phyloP scores from a whole-genome alignment of 805 yeast species.

The Wickerhamia fluorescens region DNA sequence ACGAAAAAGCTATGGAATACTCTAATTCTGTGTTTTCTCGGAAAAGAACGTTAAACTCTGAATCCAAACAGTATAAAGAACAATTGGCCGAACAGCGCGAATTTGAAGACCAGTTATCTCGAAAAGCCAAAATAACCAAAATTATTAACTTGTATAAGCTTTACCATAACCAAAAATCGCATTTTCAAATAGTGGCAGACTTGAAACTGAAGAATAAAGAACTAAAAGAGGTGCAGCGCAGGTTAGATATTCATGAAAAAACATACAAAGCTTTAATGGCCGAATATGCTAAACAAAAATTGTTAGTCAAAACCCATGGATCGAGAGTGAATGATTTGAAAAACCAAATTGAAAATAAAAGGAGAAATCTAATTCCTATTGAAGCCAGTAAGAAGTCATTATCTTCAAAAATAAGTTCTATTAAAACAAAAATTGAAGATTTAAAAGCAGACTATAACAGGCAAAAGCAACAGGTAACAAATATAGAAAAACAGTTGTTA shows the following conservation, averaged over 20 bases:
- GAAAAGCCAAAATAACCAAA: slow-evolving; percentile 41
- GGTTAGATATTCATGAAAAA: slow-evolving; percentile 20
- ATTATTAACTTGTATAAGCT: slow-evolving; percentile 55
- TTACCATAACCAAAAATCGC: slow-evolving; percentile 48
- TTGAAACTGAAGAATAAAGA: slow-evolving; percentile 29
- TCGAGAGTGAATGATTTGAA: slow-evolving; percentile 28
- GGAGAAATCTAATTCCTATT: slow-evolving; percentile 52
- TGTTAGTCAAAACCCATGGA: slow-evolving; percentile 36
- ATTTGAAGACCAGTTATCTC: slow-evolving; percentile 49
- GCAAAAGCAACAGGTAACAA: slow-evolving; percentile 38
- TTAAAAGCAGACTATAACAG: slow-evolving; percentile 45
- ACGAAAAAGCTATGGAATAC: slow-evolving; percentile 56
- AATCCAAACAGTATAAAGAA: slow-evolving; percentile 68
- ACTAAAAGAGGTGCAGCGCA: slow-evolving; percentile 27
- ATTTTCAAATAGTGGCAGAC: slow-evolving; percentile 25
- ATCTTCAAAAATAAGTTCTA: slow-evolving; percentile 38
- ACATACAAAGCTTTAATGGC: slow-evolving; percentile 21
- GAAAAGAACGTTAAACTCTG: slow-evolving; percentile 64
- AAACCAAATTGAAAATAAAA: slow-evolving; percentile 37
- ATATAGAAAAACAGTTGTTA: slow-evolving; percentile 42
- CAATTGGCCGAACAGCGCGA: slow-evolving; percentile 67
- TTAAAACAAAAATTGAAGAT: slow-evolving; percentile 42
- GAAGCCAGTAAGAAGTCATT: slow-evolving; percentile 48
- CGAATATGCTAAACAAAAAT: slow-evolving; percentile 40
- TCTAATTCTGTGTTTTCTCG: slow-evolving; percentile 60